A percentile compares a stretch with the other conserved stretches of the same genome.
Evolutionary conservation across 345 rosid species (phyloP).

Genomic region (Rhodomyrtus tomentosa): DNA sequence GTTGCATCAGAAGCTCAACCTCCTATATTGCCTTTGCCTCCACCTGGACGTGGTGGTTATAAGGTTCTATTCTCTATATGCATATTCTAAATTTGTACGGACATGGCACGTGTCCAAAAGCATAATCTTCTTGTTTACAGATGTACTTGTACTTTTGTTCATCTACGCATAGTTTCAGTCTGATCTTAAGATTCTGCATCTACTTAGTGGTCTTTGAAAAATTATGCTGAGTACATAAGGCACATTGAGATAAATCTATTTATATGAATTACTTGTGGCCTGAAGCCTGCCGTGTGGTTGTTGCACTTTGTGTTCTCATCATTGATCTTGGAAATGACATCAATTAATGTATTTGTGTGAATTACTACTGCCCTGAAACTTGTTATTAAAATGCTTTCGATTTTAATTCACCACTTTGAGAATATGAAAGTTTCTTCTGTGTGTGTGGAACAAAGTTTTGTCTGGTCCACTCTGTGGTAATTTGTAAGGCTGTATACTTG

Average conservation of each 20-base stretch:
- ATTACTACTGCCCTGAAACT: neutral
- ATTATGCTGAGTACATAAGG: neutral
- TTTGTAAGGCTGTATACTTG: neutral
- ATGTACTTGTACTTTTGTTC: neutral
- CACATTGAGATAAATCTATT: neutral
- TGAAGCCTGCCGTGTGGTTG: neutral
- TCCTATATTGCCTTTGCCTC: conserved; percentile 76
- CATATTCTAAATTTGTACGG: neutral
- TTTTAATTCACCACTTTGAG: neutral
- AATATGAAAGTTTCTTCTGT: neutral
- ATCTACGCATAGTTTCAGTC: neutral
- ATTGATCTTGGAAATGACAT: neutral
- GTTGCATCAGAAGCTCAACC: conserved; percentile 51
- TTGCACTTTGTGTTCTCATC: neutral
- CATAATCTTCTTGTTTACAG: neutral
- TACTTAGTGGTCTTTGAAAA: neutral
- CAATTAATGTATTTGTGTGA: neutral
- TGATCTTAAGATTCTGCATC: neutral
- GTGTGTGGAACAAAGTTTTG: neutral
- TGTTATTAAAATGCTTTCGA: neutral
- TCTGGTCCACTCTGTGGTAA: neutral
- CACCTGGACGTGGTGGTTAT: conserved; percentile 36
- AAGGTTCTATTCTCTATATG: conserved; percentile 24
- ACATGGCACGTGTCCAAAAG: neutral
- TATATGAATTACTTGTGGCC: neutral